Conservation (phyloP, 208 protist species). For the Crithidia bombi region DNA sequence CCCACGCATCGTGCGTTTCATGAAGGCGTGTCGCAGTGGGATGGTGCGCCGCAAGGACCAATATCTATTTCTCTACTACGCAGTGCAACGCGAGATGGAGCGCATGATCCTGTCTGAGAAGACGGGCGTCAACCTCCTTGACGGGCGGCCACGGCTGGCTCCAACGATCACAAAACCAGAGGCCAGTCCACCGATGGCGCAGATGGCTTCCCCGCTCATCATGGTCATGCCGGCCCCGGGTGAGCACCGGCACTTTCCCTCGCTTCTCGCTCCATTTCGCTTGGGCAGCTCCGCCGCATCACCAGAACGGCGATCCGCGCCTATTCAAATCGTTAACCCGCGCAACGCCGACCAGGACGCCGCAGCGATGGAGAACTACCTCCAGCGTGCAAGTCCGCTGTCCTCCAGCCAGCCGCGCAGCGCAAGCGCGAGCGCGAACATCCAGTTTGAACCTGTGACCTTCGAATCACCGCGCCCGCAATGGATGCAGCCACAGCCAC, state of each 20-base stretch:
- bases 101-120: constrained; percentile 76
- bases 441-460: neutral
- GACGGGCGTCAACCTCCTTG: constrained; percentile 58
- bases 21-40: constrained; percentile 77
- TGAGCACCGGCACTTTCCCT: neutral
- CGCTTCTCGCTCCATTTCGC: constrained; percentile 4
- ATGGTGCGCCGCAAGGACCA: constrained; percentile 89
- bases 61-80: constrained; percentile 84
- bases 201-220: constrained; percentile 25
- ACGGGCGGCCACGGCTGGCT: constrained; percentile 28
- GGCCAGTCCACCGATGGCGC: constrained; percentile 13
- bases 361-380: constrained; percentile 45
- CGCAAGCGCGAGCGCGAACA: constrained; percentile 3
- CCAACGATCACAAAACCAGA: neutral
- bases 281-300: neutral
- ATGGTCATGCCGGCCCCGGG: constrained; percentile 19
- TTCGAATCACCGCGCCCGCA: constrained; percentile 8
- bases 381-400: constrained; percentile 16
- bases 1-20: constrained; percentile 57
- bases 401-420: constrained; percentile 9
- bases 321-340: constrained; percentile 16
- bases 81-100: constrained; percentile 74
- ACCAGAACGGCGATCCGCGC: constrained; percentile 9
- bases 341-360: constrained; percentile 31
- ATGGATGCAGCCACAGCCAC: neutral